Conservation (phyloP, 129 eudicot genomes). For the Chrysanthemum makinoi region DNA sequence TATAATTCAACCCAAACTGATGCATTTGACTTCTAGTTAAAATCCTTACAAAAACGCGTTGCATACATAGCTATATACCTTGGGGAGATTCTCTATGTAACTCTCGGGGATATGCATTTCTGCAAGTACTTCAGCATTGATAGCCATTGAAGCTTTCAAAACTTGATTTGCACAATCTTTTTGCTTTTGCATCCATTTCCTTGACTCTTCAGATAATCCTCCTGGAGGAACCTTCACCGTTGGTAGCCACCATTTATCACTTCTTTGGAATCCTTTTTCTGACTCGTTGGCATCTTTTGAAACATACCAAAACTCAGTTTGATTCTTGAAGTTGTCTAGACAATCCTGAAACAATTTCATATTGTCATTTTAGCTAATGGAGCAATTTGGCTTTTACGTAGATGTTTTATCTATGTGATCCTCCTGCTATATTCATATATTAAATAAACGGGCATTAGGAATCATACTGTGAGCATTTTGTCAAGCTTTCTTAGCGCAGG, state of each 20-base stretch:
- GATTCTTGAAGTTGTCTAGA: slow-evolving; percentile 64
- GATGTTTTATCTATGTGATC: background rate
- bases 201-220: slow-evolving; percentile 60
- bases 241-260: slow-evolving; percentile 86
- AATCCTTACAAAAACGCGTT: background rate
- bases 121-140: slow-evolving; percentile 68
- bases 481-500: slow-evolving; percentile 85
- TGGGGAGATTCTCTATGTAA: slow-evolving; percentile 71
- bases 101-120: slow-evolving; percentile 81
- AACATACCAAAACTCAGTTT: slow-evolving; percentile 61
- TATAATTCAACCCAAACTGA: too few species aligned
- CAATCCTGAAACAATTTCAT: slow-evolving; percentile 45
- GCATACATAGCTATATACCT: slow-evolving; percentile 26
- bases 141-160: slow-evolving; percentile 84
- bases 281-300: slow-evolving; percentile 72
- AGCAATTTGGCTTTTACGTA: background rate
- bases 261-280: slow-evolving; percentile 62
- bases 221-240: slow-evolving; percentile 70
- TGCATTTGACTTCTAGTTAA: too few species aligned
- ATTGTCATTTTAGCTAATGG: background rate
- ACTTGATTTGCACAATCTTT: slow-evolving; percentile 88
- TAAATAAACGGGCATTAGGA: background rate
- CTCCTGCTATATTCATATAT: background rate
- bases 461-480: slow-evolving; percentile 76
- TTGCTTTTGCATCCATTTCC: slow-evolving; percentile 63